phyloP scores from a whole-genome alignment of 2,329 filamentous ascomycete species.

The Apiospora kogelbergensis region DNA sequence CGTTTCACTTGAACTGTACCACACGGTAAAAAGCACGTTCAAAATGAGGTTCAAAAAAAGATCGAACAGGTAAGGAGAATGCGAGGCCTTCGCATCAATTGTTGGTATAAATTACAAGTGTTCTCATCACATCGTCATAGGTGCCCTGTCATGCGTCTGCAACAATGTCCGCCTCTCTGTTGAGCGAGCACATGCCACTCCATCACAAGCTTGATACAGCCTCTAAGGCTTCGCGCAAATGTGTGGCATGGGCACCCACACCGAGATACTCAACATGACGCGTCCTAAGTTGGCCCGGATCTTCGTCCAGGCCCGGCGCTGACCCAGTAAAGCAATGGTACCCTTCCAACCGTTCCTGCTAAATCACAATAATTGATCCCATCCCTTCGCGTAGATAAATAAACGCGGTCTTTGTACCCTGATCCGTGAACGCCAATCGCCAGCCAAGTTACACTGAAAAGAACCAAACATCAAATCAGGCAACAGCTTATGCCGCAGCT shows the following conservation, averaged over 20 bases:
- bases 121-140: slow-evolving; percentile 34
- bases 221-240: slow-evolving; percentile 10
- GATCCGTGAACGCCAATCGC: slow-evolving; percentile 33
- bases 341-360: slow-evolving; percentile 21
- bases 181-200: background rate
- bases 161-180: background rate
- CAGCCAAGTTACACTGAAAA: slow-evolving; percentile 35
- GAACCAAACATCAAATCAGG: slow-evolving; percentile 26
- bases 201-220: background rate
- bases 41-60: background rate
- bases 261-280: slow-evolving; percentile 17
- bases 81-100: slow-evolving; percentile 15
- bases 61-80: slow-evolving; percentile 10
- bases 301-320: slow-evolving; percentile 7
- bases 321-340: slow-evolving; percentile 7
- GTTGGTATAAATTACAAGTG: slow-evolving; percentile 37
- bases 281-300: slow-evolving; percentile 12
- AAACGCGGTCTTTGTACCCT: slow-evolving; percentile 30
- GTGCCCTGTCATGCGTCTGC: slow-evolving; percentile 14
- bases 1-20: background rate
- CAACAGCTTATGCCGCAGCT: slow-evolving; percentile 25
- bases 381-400: slow-evolving; percentile 28
- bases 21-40: too few relatives aligned
- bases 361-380: slow-evolving; percentile 26
- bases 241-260: background rate